phyloP scores from a whole-genome alignment of 139 green algal genomes.

The Coccomyxa sp. region DNA sequence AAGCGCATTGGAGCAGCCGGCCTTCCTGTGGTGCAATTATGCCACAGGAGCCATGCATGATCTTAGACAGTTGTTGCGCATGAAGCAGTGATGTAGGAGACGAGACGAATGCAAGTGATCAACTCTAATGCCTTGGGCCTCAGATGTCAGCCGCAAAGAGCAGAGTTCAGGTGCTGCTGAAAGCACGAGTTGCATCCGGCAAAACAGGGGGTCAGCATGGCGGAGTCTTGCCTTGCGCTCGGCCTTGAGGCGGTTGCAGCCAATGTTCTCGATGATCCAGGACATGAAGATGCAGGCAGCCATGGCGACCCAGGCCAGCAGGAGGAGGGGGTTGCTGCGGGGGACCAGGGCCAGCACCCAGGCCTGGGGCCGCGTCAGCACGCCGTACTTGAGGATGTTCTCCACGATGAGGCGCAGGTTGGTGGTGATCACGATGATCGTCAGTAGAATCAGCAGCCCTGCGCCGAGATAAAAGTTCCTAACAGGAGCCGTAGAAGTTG shows the following conservation, averaged over 20 bases:
- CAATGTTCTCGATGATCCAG: slow-evolving; percentile 33
- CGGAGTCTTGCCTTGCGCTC: slow-evolving; percentile 12
- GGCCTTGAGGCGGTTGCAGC: slow-evolving; percentile 1
- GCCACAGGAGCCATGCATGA: too few species aligned
- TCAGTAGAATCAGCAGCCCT: slow-evolving; percentile 71
- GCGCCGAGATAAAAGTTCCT: too few species aligned
- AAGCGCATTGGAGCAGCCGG: too few species aligned
- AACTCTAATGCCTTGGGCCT: too few species aligned
- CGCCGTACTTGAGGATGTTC: slow-evolving; percentile 84
- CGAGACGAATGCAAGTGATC: too few species aligned
- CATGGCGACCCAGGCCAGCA: slow-evolving; percentile 51
- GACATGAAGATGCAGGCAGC: slow-evolving; percentile 5
- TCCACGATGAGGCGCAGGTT: slow-evolving; percentile 85
- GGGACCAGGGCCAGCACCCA: slow-evolving; percentile 26
- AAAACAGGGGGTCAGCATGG: background rate
- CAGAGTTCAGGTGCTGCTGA: too few species aligned
- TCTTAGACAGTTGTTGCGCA: too few species aligned
- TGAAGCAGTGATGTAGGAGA: too few species aligned
- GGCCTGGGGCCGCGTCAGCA: slow-evolving; percentile 59
- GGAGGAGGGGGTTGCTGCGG: slow-evolving; percentile 22
- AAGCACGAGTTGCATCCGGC: background rate
- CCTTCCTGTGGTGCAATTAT: too few species aligned
- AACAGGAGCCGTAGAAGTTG: too few species aligned
- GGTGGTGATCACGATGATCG: slow-evolving; percentile 67
- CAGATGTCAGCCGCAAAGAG: too few species aligned